Evolutionary conservation across 148 eudicot species (phyloP).

Genomic region (Oxyria digyna): DNA sequence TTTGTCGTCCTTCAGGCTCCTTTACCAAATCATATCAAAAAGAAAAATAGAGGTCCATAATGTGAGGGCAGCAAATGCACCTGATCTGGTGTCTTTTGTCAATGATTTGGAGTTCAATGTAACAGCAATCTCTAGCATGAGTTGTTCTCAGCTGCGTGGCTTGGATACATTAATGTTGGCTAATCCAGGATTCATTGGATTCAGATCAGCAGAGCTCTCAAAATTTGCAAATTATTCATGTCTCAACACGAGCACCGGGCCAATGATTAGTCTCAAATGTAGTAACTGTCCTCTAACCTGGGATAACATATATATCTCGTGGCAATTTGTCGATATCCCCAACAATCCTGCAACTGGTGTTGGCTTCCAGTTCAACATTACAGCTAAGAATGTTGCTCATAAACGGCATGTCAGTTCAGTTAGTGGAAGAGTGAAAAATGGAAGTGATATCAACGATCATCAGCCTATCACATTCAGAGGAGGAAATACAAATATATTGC

Average conservation of each 20-base stretch:
- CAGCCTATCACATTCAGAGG: constrained; percentile 64
- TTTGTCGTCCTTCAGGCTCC: constrained; percentile 35
- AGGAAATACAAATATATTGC: constrained; percentile 51
- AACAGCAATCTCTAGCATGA: constrained; percentile 77
- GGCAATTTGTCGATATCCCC: constrained; percentile 83
- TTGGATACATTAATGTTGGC: constrained; percentile 50
- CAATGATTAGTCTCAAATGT: constrained; percentile 50
- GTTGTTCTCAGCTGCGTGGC: constrained; percentile 65
- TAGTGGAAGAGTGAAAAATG: constrained; percentile 57
- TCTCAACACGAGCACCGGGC: constrained; percentile 68
- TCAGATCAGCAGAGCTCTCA: constrained; percentile 38
- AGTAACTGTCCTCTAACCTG: constrained; percentile 40
- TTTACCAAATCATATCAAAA: constrained; percentile 66
- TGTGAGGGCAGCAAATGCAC: constrained; percentile 70
- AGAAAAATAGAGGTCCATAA: constrained; percentile 76
- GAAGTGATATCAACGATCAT: constrained; percentile 25
- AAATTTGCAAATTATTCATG: constrained; percentile 64
- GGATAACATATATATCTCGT: constrained; percentile 56
- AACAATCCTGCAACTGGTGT: constrained; percentile 72
- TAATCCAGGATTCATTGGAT: constrained; percentile 59
- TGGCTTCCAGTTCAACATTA: constrained; percentile 83
- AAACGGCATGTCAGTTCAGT: constrained; percentile 61
- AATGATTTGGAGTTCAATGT: constrained; percentile 87
- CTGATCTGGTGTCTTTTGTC: constrained; percentile 57
- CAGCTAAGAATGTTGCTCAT: constrained; percentile 39